Base-by-base conservation (phyloP, 352 stramenopile genomes). In the Globisporangium alternatum region DNA sequence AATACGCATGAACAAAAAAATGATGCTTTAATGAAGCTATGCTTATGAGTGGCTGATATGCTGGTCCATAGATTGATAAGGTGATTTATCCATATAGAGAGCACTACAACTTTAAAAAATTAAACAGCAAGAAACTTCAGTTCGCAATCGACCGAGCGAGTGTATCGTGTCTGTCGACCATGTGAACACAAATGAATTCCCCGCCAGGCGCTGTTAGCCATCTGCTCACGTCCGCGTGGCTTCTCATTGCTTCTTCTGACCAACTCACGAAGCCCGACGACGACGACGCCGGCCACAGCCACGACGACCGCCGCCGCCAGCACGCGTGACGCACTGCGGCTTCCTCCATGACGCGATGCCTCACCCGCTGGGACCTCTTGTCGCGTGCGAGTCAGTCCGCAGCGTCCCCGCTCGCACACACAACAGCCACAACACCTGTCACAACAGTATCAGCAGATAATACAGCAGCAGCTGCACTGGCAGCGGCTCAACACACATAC, bases 141-240 rank as follows among this genome's bases (percentile, higher is more conserved):
- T 37, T 37, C 33, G 3, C 3, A 37, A 37, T 37, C 10, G 33
- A 37, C 7, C 10, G 33, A 37, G 6, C 33, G n/a, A n/a, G n/a
- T n/a, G n/a, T n/a, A n/a, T n/a, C 33, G 10, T 37, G 19, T 10
- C 7, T 52, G 5, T 25, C 25, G 21, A 6, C 52, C 52, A 44
- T 58, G 52, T 58, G 52, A 58, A 58, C 52, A 58, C 52, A 58
- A 58, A 58, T 58, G 52, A 58, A 58, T 58, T 58, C 52, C 52
- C 45, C 19, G 47, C 4, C 5, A 4, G 44, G n/a, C 19, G 5
- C 17, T 13, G 25, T 31, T 15, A 56, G 49, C 49, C 49, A 56
- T 56, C 49, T 41, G 25, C 49, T 39, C 22, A 7, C 22, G 9
- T 2, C 2, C 8, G 25, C 28, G 44, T 49, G 28, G 28, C 49